phyloP scores from a whole-genome alignment of 78 protist species.

The Parvularia atlantis region DNA sequence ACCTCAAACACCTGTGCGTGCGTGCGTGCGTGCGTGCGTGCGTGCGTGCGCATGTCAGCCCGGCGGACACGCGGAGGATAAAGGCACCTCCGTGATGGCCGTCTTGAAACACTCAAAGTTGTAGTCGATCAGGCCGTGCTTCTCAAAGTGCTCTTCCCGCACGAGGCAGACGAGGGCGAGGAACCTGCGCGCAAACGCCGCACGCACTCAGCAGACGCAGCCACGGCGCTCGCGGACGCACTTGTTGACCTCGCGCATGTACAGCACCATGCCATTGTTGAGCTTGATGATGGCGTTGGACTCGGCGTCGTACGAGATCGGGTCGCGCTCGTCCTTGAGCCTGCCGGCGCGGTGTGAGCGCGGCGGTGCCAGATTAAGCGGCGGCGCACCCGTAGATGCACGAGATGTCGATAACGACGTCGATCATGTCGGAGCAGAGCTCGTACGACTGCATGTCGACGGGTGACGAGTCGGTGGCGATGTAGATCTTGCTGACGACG shows the following conservation, averaged over 20 bases:
- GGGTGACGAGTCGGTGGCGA: slow-evolving; percentile 85
- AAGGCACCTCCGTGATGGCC: slow-evolving; percentile 56
- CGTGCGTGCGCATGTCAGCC: no score
- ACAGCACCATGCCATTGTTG: slow-evolving; percentile 62
- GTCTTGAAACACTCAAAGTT: slow-evolving; percentile 72
- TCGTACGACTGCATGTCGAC: slow-evolving; percentile 89
- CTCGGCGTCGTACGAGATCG: slow-evolving; percentile 51
- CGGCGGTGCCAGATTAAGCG: neutral
- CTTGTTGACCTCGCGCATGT: slow-evolving; percentile 66
- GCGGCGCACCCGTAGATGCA: slow-evolving; percentile 70
- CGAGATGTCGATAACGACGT: slow-evolving; percentile 84
- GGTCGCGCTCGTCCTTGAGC: slow-evolving; percentile 41
- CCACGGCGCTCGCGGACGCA: neutral
- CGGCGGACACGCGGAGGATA: no score
- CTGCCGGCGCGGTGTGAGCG: neutral
- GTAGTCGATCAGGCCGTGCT: slow-evolving; percentile 84
- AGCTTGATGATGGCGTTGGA: slow-evolving; percentile 60
- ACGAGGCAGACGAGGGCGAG: slow-evolving; percentile 81
- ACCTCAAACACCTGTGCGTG: no score
- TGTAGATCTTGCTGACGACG: slow-evolving; percentile 84
- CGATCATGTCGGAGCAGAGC: slow-evolving; percentile 89
- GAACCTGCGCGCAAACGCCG: slow-evolving; percentile 11
- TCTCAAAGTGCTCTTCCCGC: slow-evolving; percentile 58
- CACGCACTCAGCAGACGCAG: neutral
- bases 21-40: no score